phyloP scores from a whole-genome alignment of 495 filamentous ascomycete species.

The Aspergillus incahuasiensis region DNA sequence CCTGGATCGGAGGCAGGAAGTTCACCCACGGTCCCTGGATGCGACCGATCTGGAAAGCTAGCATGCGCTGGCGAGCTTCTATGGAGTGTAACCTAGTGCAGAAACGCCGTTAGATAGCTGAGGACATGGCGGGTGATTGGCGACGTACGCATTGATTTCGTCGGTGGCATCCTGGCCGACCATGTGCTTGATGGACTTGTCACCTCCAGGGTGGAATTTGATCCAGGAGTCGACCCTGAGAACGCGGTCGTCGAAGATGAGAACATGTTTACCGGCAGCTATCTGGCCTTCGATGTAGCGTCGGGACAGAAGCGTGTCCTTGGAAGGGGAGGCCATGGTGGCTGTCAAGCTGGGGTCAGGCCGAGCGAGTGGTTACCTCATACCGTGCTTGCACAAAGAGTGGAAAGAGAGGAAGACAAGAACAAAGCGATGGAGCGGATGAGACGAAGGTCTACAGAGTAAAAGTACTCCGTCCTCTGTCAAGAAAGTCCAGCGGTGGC shows the following conservation, averaged over 20 bases:
- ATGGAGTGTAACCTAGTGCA: conserved; percentile 69
- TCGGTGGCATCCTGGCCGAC: conserved; percentile 95
- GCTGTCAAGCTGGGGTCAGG: neutral
- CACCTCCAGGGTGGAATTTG: conserved; percentile 85
- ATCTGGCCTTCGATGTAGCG: conserved; percentile 83
- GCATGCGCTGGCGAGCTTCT: conserved; percentile 74
- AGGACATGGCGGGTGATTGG: neutral
- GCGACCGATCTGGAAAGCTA: conserved; percentile 75
- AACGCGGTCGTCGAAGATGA: conserved; percentile 77
- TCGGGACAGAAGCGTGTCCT: conserved; percentile 56
- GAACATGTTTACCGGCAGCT: conserved; percentile 73
- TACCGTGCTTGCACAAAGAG: conserved; percentile 1
- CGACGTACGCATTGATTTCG: conserved; percentile 82
- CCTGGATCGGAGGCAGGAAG: conserved; percentile 89
- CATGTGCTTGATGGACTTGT: conserved; percentile 91
- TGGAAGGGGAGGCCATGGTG: conserved; percentile 21
- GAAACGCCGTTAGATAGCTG: conserved; percentile 8
- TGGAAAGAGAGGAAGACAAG: too few relatives aligned
- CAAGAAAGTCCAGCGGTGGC: too few relatives aligned
- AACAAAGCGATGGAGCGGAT: neutral
- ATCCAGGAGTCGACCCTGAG: conserved; percentile 86
- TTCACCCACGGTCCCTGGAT: conserved; percentile 82
- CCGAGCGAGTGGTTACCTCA: neutral
- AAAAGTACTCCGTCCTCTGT: too few relatives aligned
- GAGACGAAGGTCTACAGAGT: conserved; percentile 11